Evolutionary conservation across 306 rosid genomes (phyloP), one percentile per base, ranked within the genome.

Genomic region (Corylus avellana): DNA sequence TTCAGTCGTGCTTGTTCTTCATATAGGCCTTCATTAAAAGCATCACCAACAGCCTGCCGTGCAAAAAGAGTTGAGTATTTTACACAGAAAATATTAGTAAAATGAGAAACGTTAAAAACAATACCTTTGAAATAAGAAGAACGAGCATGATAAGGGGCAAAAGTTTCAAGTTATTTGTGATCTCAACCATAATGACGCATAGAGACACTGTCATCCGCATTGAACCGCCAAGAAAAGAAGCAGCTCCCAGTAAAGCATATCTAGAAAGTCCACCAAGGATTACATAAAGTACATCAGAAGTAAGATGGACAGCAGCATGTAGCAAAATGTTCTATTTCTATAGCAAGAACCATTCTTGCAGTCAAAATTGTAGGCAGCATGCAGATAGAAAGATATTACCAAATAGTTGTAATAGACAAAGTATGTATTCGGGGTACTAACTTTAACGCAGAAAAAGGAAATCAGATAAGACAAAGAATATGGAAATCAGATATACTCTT

Each of bases 151-250:
- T 92, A 73, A 92, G 98, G 49, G 98, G 98, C 72, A 95, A 82
- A 55, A 95, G 83, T 74, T 91, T 86, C 76, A 95, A 82, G 90
- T 92, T 95, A 88, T 95, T 95, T 51, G 98, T 89, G 85, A 95
- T 92, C 84, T 95, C 98, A 85, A 95, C 98, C 98, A 95, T 95
- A 75, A 92, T 95, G 84, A 95, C 98, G 81, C 98, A 95, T 1
- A 95, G 81, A 81, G 98, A 91, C 75, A 95, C 92, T 35, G 98
- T 95, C 90, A 95, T 95, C 84, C 98, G 90, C 98, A 95, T 95
- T 73, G 98, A 95, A 75, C 98, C 98, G 59, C 98, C 98, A 73
- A 95, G 98, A 91, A 95, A 95, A 83, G 98, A 91, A 72, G 98
- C 98, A 78, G 97, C 98, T 78, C 98, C 98, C 82, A 95, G 88